These are phyloP conservation scores for Rhizopus stolonifer DNA, from an alignment of 371 early-diverging fungal species.

Conservation along the genomic window DNA sequence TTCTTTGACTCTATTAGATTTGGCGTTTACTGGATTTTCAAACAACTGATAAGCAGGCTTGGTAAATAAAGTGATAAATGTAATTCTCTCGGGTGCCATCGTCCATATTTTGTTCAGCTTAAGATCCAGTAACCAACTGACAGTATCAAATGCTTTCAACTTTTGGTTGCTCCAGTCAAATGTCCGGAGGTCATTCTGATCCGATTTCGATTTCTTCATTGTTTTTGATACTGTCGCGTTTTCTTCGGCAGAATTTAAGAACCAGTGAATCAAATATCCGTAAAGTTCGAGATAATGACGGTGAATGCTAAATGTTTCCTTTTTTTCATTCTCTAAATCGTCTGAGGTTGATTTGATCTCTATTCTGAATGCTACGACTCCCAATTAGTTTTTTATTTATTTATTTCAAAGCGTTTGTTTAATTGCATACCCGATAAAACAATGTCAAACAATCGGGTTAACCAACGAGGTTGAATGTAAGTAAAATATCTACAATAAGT, in stretches of 20 bases:
- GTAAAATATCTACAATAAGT: constrained; percentile 30
- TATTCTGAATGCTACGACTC: constrained; percentile 57
- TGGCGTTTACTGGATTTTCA: constrained; percentile 73
- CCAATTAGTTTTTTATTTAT: constrained; percentile 10
- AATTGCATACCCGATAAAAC: constrained; percentile 55
- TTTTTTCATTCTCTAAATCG: constrained; percentile 63
- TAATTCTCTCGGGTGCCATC: constrained; percentile 74
- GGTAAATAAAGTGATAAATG: constrained; percentile 80
- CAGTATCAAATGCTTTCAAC: constrained; percentile 52
- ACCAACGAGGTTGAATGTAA: constrained; percentile 31
- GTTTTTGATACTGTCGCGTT: constrained; percentile 37
- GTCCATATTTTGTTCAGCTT: constrained; percentile 80
- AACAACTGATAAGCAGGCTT: constrained; percentile 82
- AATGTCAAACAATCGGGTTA: constrained; percentile 55
- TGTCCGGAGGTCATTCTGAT: constrained; percentile 27
- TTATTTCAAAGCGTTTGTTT: not conserved
- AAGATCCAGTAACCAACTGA: constrained; percentile 58
- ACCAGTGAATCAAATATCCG: constrained; percentile 75
- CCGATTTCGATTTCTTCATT: constrained; percentile 24
- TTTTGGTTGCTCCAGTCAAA: constrained; percentile 67
- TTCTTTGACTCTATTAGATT: constrained; percentile 56
- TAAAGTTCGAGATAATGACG: constrained; percentile 70
- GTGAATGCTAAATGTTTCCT: constrained; percentile 67
- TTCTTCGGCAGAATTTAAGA: constrained; percentile 64
- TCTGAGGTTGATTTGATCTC: constrained; percentile 58